Conservation (phyloP, 176 grass and related monocot genomes). For the Cymbopogon citratus region DNA sequence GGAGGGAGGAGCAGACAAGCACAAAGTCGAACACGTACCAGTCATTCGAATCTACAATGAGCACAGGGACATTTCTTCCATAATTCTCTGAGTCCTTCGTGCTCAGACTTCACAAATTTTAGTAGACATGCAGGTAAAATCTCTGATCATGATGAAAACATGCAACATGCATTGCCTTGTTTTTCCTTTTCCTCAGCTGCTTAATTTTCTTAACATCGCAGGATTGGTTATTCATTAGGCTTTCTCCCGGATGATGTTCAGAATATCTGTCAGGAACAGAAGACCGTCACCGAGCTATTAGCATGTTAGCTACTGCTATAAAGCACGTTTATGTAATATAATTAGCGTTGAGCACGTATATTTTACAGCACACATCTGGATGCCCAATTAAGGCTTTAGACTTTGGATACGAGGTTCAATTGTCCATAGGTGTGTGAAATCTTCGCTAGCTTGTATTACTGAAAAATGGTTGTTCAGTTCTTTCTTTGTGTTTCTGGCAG, state of each 20-base stretch:
- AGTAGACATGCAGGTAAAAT: background rate
- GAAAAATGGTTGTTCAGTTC: background rate
- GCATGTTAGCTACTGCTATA: background rate
- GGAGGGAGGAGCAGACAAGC: background rate
- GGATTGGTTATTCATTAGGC: background rate
- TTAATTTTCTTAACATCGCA: background rate
- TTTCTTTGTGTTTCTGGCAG: background rate
- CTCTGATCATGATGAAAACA: background rate
- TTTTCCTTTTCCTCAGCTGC: background rate
- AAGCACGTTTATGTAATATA: background rate
- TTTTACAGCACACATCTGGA: background rate
- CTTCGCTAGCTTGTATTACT: background rate
- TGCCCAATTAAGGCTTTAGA: background rate
- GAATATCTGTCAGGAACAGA: background rate
- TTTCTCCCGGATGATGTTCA: background rate
- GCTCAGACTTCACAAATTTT: background rate
- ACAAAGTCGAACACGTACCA: background rate
- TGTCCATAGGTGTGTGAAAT: background rate
- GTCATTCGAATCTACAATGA: constrained; percentile 6
- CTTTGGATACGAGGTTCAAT: background rate
- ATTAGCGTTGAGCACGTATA: background rate
- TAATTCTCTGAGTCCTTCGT: background rate
- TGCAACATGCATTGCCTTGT: background rate
- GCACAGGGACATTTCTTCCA: constrained; percentile 2
- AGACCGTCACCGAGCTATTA: background rate